Base-by-base conservation (phyloP, 2,329 filamentous ascomycete genomes). In the Xylaria sp. region DNA sequence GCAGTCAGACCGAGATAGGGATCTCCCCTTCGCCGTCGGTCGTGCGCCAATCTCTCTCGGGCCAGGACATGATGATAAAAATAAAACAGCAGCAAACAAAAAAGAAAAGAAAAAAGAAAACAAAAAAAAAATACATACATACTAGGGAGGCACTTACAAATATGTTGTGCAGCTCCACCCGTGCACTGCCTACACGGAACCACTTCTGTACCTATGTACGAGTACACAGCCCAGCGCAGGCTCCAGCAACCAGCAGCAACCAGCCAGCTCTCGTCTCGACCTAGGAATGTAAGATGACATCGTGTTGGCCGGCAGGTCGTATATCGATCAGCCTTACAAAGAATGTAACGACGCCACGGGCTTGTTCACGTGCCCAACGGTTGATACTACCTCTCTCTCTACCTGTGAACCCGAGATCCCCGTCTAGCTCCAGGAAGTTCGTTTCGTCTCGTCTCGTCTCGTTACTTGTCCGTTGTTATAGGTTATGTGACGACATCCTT, bases 151-250 rank as follows among this genome's bases (percentile, higher is more conserved):
- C 11, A 13, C 34, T 35, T 19, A 50, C 13, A 13, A 42, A 46
- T 61, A 63, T 63, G 59, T 61, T 61, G 56, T 63, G 61, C 59
- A 63, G 59, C 53, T 52, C 54, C 50, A 46, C 47, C 23, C 39
- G 16, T 35, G 47, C 51, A 59, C 51, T 42, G 37, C 37, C 37
- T 57, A 57, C 55, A 35, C 16, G 16, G 23, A 34, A 51, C 47
- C 52, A 30, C 23, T 3, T 16, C 16, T 30, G 23, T 30, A 3
- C 23, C 3, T 30, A 16, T 16, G 16, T 16, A 16, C 16, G n/a
- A n/a, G 3, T 30, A 30, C 23, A 30, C 23, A 30, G 23, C 23
- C 23, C 23, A 30, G 23, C 23, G 23, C 23, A 30, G 23, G n/a
- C n/a, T n/a, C 16, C 16, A 16, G 16, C 16, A 16, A 16, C 23